Base-by-base conservation (phyloP, 306 rosid genomes). In the Gleditsia sinensis region DNA sequence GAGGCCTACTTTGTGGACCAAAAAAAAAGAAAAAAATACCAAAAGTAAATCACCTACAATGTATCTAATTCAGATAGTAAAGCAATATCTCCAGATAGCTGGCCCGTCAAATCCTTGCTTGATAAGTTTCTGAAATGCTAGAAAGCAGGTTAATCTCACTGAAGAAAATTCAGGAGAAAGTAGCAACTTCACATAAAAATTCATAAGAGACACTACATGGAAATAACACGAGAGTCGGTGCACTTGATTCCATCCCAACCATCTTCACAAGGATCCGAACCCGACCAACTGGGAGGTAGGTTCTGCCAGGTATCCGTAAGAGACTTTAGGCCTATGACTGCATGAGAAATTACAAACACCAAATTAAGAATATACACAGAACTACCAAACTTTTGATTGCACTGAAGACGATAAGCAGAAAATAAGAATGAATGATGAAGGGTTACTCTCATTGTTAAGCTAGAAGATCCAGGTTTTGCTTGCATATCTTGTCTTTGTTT, bases 1-100 rank as follows among this genome's bases (percentile, higher is more conserved):
- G n/a, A n/a, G n/a, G n/a, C n/a, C n/a, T n/a, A n/a, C n/a, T n/a
- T n/a, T n/a, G n/a, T n/a, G n/a, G n/a, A n/a, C n/a, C n/a, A n/a
- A n/a, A n/a, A n/a, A n/a, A n/a, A n/a, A n/a, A 73, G 25, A 32
- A 70, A 14, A 36, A 59, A 53, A 34, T 16, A 46, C 34, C 34
- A 51, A 55, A 61, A 51, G 55, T 30, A 62, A 63, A 76, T 75
- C 32, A 82, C 89, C 1, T 78, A 90, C 96, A 90, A 40, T 46
- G 72, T 46, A 21, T 40, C 59, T 57, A 90, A 68, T 80, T 88
- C 89, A 16, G 91, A 39, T 36, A 90, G 78, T 57, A 3, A 68
- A 28, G 67, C 73, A 34, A 88, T 74, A 28, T 86, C 92, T 71
- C 88, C 80, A 33, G 96, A 14, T 43, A 90, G 78, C 50, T 20